Percentiles rank a stretch among this genome's conserved stretches.
Evolutionary conservation across 805 yeast genomes (phyloP).

Genomic region (Yamadazyma sp.): DNA sequence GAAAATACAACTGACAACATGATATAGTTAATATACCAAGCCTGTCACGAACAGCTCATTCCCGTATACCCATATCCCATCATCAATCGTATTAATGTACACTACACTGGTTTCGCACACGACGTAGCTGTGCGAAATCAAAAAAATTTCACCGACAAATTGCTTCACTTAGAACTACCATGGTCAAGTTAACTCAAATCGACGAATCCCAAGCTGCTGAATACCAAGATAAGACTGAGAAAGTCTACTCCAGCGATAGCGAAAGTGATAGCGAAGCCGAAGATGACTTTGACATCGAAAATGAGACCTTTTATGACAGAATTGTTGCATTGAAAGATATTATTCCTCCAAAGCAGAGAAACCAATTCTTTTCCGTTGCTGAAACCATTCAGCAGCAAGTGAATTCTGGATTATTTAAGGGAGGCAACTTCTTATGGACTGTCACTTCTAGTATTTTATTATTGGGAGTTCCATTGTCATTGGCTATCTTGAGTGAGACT

Average conservation of each 20-base stretch:
- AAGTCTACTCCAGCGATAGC: slow-evolving; percentile 33
- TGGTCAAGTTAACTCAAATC: slow-evolving; percentile 77
- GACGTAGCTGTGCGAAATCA: too few species aligned
- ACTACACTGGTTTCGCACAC: too few species aligned
- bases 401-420: slow-evolving; percentile 49
- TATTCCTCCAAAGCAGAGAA: slow-evolving; percentile 83
- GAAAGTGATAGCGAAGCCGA: slow-evolving; percentile 53
- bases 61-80: too few species aligned
- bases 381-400: slow-evolving; percentile 28
- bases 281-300: slow-evolving; percentile 71
- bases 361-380: slow-evolving; percentile 37
- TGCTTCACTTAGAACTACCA: slow-evolving; percentile 22
- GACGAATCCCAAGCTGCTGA: slow-evolving; percentile 54
- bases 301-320: slow-evolving; percentile 86
- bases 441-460: slow-evolving; percentile 79
- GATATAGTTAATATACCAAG: too few species aligned
- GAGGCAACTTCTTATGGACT: slow-evolving; percentile 84
- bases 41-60: too few species aligned
- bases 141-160: slow-evolving; percentile 14
- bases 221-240: slow-evolving; percentile 30
- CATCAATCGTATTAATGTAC: too few species aligned
- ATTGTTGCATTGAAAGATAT: slow-evolving; percentile 88
- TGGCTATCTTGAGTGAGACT: slow-evolving; percentile 88
- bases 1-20: too few species aligned
- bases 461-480: slow-evolving; percentile 88